Conservation (phyloP, 1,284 basidiomycete genomes). For the Moesziomyces sp. region DNA sequence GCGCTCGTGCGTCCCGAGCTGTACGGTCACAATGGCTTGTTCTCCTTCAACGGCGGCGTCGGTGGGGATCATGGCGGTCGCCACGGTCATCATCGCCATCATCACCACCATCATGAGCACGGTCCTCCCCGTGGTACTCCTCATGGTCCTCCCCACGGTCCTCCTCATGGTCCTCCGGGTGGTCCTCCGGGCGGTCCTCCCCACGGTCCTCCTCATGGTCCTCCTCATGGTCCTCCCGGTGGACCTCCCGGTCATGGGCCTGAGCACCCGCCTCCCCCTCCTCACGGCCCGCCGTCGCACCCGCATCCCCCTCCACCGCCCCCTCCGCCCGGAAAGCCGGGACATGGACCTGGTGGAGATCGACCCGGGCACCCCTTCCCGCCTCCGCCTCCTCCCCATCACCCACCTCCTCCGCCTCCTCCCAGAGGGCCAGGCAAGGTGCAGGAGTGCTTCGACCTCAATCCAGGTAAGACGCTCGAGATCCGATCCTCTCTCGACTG, state of each 20-base stretch:
- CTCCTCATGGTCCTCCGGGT: neutral
- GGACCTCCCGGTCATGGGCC: neutral
- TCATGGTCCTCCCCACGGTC: too few relatives aligned
- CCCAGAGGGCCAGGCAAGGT: conserved; percentile 7
- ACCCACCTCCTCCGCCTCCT: conserved; percentile 6
- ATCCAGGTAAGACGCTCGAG: conserved; percentile 20
- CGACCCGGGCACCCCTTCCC: conserved; percentile 5
- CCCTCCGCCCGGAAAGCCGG: conserved; percentile 1
- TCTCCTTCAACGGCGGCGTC: neutral
- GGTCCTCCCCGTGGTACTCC: too few relatives aligned
- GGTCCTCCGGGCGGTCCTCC: neutral
- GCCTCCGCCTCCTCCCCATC: conserved; percentile 3
- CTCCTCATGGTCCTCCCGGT: neutral
- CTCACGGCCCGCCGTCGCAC: conserved; percentile 22
- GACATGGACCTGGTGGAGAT: conserved; percentile 7
- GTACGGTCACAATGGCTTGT: conserved; percentile 14
- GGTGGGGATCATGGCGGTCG: conserved; percentile 3
- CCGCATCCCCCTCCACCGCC: conserved; percentile 4
- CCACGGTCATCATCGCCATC: conserved; percentile 13
- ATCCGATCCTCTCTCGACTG: conserved; percentile 14
- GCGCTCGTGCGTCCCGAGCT: conserved; percentile 35
- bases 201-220: neutral
- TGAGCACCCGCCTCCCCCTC: conserved; percentile 15
- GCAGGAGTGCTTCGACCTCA: conserved; percentile 21
- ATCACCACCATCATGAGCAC: neutral